A percentile compares a stretch with the other conserved stretches of the same genome.
Conservation (phyloP, 768 basidiomycete genomes). For the Agrocybe pediades region DNA sequence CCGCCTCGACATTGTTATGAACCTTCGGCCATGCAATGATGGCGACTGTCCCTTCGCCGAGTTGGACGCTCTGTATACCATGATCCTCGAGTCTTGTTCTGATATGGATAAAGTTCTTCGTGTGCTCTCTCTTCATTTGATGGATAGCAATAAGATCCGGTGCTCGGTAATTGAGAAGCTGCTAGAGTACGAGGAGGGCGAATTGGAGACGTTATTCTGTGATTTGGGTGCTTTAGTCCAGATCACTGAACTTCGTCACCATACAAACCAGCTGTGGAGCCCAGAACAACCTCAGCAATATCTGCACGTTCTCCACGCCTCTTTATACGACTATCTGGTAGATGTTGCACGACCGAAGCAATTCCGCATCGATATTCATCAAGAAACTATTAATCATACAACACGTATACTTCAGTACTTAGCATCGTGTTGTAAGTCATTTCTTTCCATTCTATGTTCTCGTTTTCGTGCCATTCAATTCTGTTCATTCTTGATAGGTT, state of each 20-base stretch:
- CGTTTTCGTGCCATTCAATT: too few species aligned
- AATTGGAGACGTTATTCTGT: constrained; percentile 11
- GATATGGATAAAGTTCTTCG: background rate
- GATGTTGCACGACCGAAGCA: background rate
- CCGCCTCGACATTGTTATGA: constrained; percentile 10
- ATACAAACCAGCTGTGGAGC: background rate
- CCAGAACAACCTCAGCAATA: background rate
- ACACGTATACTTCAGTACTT: too few species aligned
- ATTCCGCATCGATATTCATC: background rate
- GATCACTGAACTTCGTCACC: background rate
- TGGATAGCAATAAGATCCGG: background rate
- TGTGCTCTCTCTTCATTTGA: background rate
- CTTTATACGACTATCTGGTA: background rate
- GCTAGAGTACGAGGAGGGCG: constrained; percentile 3
- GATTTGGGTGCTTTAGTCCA: constrained; percentile 13
- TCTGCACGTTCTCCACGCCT: constrained; percentile 5
- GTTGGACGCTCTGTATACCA: constrained; percentile 10
- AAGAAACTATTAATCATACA: too few species aligned
- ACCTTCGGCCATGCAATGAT: background rate
- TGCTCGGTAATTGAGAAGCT: background rate
- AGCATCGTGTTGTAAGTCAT: too few species aligned
- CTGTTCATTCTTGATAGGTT: too few species aligned
- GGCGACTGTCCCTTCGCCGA: constrained; percentile 10
- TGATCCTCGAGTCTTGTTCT: constrained; percentile 7
- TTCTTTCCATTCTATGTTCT: too few species aligned